phyloP scores from a whole-genome alignment of 2,329 filamentous ascomycete genomes.

The Clathrospora elynae region DNA sequence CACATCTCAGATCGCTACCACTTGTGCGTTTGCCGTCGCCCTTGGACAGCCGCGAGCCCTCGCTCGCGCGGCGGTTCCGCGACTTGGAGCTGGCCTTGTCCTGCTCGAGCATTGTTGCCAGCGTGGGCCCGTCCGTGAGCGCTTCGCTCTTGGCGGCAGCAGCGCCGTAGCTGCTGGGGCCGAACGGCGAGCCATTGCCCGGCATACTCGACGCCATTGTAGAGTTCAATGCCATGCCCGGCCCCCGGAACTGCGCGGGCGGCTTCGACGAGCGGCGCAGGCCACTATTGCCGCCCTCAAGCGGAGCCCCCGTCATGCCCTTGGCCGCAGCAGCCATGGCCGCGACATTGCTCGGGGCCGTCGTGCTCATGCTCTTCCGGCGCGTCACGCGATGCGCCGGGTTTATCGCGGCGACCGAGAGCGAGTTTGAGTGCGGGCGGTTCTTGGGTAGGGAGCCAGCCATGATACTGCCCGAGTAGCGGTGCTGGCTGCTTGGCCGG shows the following conservation, averaged over 20 bases:
- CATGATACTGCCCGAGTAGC: slow-evolving; percentile 54
- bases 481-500: slow-evolving; percentile 53
- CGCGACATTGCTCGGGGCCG: slow-evolving; percentile 71
- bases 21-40: slow-evolving; percentile 78
- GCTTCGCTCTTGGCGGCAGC: slow-evolving; percentile 58
- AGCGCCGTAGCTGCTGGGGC: slow-evolving; percentile 43
- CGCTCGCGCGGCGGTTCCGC: slow-evolving; percentile 72
- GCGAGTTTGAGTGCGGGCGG: slow-evolving; percentile 80
- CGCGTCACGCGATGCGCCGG: slow-evolving; percentile 84
- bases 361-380: slow-evolving; percentile 88
- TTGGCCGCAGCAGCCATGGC: slow-evolving; percentile 73
- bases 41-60: slow-evolving; percentile 81
- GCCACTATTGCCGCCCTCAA: slow-evolving; percentile 50
- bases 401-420: slow-evolving; percentile 78
- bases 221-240: slow-evolving; percentile 61
- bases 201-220: slow-evolving; percentile 73
- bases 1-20: slow-evolving; percentile 87
- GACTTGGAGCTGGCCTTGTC: slow-evolving; percentile 57
- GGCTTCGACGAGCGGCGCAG: slow-evolving; percentile 73
- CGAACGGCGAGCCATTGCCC: slow-evolving; percentile 52
- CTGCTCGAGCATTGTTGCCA: slow-evolving; percentile 54
- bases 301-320: slow-evolving; percentile 66
- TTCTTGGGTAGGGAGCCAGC: slow-evolving; percentile 68
- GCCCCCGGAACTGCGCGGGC: slow-evolving; percentile 50
- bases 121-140: slow-evolving; percentile 70